Percentiles rank a stretch among this genome's conserved stretches.
phyloP scores from a whole-genome alignment of 2,329 filamentous ascomycete genomes.

The Sporothrix mexicana region DNA sequence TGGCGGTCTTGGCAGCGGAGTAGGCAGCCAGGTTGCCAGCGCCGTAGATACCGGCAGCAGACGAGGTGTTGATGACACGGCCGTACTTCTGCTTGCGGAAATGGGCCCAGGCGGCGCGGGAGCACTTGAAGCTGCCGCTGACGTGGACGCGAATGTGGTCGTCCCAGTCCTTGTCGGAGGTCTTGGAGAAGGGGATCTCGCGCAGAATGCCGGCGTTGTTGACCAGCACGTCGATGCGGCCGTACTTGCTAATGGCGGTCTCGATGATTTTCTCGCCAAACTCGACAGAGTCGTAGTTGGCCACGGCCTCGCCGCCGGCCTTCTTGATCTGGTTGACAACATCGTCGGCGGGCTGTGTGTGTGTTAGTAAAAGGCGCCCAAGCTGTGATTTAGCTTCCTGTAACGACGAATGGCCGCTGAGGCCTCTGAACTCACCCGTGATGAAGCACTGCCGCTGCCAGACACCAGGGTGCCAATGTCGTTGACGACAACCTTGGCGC shows the following conservation, averaged over 20 bases:
- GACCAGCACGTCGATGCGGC: slow-evolving; percentile 91
- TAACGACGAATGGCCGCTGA: no score
- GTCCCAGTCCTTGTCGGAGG: slow-evolving; percentile 97
- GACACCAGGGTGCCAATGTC: slow-evolving; percentile 80
- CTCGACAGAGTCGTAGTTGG: slow-evolving; percentile 96
- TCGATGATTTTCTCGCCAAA: slow-evolving; percentile 94
- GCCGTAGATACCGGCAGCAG: slow-evolving; percentile 93
- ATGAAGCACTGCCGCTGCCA: slow-evolving; percentile 28
- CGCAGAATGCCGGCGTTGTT: slow-evolving; percentile 98
- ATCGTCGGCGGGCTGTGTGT: slow-evolving; percentile 73
- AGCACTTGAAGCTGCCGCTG: slow-evolving; percentile 92
- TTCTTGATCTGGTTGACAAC: slow-evolving; percentile 84
- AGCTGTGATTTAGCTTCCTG: background rate
- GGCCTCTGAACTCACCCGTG: slow-evolving; percentile 28
- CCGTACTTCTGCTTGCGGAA: slow-evolving; percentile 99
- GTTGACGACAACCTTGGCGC: slow-evolving; percentile 81
- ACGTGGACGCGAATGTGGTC: slow-evolving; percentile 92
- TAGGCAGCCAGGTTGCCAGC: slow-evolving; percentile 97
- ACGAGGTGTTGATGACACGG: slow-evolving; percentile 93
- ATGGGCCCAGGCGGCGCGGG: slow-evolving; percentile 92
- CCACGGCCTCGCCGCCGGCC: slow-evolving; percentile 91
- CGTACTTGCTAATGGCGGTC: slow-evolving; percentile 78
- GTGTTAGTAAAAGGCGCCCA: background rate
- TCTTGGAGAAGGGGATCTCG: slow-evolving; percentile 98
- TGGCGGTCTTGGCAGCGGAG: slow-evolving; percentile 91